Evolutionary conservation across 148 eudicot species (phyloP), one percentile per base, ranked within the genome.

Genomic region (Hydrangea macrophylla): DNA sequence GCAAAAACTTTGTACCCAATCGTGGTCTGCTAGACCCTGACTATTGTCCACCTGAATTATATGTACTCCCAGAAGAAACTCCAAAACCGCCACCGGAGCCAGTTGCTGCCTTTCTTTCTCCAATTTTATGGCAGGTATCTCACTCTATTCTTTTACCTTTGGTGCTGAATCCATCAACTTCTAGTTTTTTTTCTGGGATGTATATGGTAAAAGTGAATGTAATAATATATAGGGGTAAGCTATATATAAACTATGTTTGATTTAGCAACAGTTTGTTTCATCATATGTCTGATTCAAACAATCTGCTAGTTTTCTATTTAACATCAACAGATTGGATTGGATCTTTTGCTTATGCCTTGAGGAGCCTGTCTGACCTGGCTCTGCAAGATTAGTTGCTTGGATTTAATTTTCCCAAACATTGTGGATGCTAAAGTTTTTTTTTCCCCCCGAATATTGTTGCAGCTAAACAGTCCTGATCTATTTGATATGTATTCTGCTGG

Each of bases 51-150:
- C 98, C 98, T 22, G 98, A 93, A 73, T 76, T 93, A 3, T 90
- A 80, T 79, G 98, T 93, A 25, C 88, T 93, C 31, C 96, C 98
- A 0, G 95, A 90, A 73, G 96, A 93, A 82, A 93, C 98, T 68
- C 98, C 98, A 22, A 82, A 65, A 17, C 98, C 98, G n/a, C 98
- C 98, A 10, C 96, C 98, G 18, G 98, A 85, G 78, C 98, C 98
- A 6, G 77, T 93, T 80, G 98, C 98, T 70, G 98, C 98, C 42
- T 59, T 93, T 7, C 77, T 93, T 22, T 93, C 98, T 75, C 98
- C 98, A 55, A 77, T 93, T 50, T 53, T 93, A 20, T 93, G 98
- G 98, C 92, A 90, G 98, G 98, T 90, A 80, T 25, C 5, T 23
- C 11, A 36, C 42, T 50, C 59, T 15, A 59, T 7, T 30, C 23